These are phyloP conservation scores for Dactylellina parvicollis DNA, from an alignment of 2,329 filamentous ascomycete species.

Conservation along the genomic window DNA sequence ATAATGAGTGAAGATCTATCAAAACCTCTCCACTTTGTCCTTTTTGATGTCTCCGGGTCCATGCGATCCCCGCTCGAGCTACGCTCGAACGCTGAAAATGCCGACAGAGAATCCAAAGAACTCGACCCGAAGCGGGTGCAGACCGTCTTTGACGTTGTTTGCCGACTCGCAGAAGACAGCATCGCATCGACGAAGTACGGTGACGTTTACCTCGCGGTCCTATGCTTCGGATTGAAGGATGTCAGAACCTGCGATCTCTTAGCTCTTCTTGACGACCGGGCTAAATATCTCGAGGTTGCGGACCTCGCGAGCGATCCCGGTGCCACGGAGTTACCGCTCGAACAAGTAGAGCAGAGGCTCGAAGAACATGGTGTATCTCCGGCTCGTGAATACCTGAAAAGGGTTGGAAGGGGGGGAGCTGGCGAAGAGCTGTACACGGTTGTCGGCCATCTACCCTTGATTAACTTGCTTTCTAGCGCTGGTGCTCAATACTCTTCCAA, in stretches of 20 bases:
- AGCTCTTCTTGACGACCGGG: not conserved
- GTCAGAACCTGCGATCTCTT: not conserved
- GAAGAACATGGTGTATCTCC: no score
- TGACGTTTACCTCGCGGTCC: not conserved
- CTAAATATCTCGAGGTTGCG: not conserved
- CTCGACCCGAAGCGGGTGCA: not conserved
- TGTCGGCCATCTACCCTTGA: not conserved
- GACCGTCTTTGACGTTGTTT: not conserved
- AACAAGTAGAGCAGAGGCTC: no score
- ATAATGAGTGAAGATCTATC: no score
- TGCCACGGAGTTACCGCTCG: not conserved
- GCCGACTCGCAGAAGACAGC: not conserved
- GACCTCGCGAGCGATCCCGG: not conserved
- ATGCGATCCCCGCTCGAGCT: not conserved
- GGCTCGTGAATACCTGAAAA: no score
- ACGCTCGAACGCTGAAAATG: not conserved
- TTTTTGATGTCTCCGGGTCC: not conserved
- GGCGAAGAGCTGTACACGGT: not conserved
- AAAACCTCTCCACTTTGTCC: not conserved
- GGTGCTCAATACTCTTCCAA: not conserved
- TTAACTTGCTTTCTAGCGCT: not conserved
- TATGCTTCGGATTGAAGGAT: slow-evolving; percentile 2
- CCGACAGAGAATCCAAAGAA: not conserved
- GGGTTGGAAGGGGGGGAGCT: no score
- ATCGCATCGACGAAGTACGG: not conserved